Base-by-base conservation (phyloP, 2,329 filamentous ascomycete species). In the Zasmidium angulare region DNA sequence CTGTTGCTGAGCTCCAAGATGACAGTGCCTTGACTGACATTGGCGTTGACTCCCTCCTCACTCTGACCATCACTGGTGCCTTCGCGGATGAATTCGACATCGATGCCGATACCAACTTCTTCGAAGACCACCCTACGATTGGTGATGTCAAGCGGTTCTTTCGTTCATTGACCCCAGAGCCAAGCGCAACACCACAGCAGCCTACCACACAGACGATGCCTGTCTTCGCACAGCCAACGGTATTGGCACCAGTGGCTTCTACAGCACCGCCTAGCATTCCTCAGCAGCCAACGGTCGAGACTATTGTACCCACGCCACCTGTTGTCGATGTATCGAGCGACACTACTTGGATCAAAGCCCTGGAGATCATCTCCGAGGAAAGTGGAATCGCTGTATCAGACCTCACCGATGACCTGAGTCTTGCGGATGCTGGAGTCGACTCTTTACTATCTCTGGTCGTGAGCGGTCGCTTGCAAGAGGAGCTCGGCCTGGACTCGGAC, bases 351-450 rank as follows among this genome's bases (percentile, higher is more conserved):
- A 43, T 17, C 22, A 26, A 23, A n/a, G 48, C 51, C 7, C 19
- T 53, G 2, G 51, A 46, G 19, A 53, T 72, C 48, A 67, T 74
- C 40, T 49, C 68, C 6, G 65, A 72, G 50, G 71, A 72, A 52
- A 68, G 55, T 53, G 71, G 70, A 2, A 24, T 72, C 21, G 66
- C 63, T 21, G 29, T 67, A 1, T 58, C 54, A 12, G 69, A 69
- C 22, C 56, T 74, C 19, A 70, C 63, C 20, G 65, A 69, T 21
- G 63, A 66, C 19, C 60, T 63, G 19, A 55, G 24, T 29, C 69
- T 73, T 51, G 60, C 59, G 10, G 70, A 73, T 36, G 43, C 67
- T 21, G 71, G 71, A 14, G 59, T 74, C 19, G 71, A 74, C 59
- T 71, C 69, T 48, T 60, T 74, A 4, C 53, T 70, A 10, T 58